These are phyloP conservation scores for Parathielavia appendiculata DNA, from an alignment of 495 filamentous ascomycete species.

Conservation along the genomic window DNA sequence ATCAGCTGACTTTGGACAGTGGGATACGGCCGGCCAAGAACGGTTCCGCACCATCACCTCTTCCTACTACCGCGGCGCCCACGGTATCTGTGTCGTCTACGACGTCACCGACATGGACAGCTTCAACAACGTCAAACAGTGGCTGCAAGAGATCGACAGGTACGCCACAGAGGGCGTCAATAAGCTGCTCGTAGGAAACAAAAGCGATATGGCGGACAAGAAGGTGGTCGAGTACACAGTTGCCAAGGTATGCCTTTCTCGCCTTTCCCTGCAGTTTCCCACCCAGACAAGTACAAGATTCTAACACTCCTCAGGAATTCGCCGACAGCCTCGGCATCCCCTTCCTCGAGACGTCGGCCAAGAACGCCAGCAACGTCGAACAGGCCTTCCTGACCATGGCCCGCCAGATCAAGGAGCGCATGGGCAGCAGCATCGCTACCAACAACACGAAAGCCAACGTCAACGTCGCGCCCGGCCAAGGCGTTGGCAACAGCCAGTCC, in stretches of 20 bases:
- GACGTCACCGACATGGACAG: conserved; percentile 99
- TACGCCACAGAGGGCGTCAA: conserved; percentile 99
- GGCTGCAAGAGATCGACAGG: conserved; percentile 98
- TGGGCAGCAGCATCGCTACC: conserved; percentile 89
- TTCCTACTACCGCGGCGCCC: conserved; percentile 96
- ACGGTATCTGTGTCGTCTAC: conserved; percentile 99
- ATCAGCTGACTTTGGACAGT: conserved; percentile 50
- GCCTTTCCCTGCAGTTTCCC: too few relatives aligned
- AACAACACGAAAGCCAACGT: conserved; percentile 98
- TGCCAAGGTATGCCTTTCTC: conserved; percentile 68
- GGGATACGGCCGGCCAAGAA: conserved; percentile 98
- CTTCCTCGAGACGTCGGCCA: conserved; percentile 98
- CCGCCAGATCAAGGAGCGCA: conserved; percentile 98
- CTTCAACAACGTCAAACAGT: conserved; percentile 99
- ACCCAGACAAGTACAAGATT: not conserved
- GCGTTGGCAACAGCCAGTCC: conserved; percentile 84
- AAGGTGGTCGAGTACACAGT: conserved; percentile 99
- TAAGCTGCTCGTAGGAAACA: conserved; percentile 98
- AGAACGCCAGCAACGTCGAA: conserved; percentile 99
- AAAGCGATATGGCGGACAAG: conserved; percentile 99
- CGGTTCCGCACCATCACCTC: conserved; percentile 99
- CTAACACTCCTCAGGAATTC: conserved; percentile 65
- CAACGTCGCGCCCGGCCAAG: conserved; percentile 87
- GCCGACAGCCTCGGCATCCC: conserved; percentile 98
- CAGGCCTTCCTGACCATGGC: conserved; percentile 99